These are phyloP conservation scores for Ploettnerulaceae sp. DNA, from an alignment of 2,329 filamentous ascomycete species.

Conservation along the genomic window DNA sequence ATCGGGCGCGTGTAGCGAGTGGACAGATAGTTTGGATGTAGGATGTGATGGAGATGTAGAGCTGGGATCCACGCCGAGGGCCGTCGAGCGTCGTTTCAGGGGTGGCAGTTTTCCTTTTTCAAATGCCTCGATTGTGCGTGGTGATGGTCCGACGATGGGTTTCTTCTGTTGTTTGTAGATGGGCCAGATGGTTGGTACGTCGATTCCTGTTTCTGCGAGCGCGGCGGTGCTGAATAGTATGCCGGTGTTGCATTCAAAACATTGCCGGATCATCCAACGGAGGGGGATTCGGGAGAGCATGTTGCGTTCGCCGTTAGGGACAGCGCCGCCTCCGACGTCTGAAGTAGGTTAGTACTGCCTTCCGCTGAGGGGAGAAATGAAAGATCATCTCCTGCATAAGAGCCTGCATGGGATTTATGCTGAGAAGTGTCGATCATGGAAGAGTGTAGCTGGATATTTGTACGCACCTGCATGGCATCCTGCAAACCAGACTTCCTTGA, in stretches of 20 bases:
- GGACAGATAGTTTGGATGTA: too few species aligned
- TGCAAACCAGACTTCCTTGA: slow-evolving; percentile 40
- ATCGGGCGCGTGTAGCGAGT: too few species aligned
- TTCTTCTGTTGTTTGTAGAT: slow-evolving; percentile 32
- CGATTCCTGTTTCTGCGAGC: slow-evolving; percentile 40
- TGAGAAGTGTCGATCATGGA: too few species aligned
- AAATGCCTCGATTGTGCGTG: slow-evolving; percentile 36
- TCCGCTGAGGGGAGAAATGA: not conserved
- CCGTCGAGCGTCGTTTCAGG: slow-evolving; percentile 31
- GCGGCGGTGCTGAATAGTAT: slow-evolving; percentile 39
- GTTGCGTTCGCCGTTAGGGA: slow-evolving; percentile 38
- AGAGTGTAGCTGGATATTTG: too few species aligned
- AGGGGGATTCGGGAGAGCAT: slow-evolving; percentile 42
- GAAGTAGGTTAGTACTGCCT: not conserved
- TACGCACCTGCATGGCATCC: slow-evolving; percentile 32
- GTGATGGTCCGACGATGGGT: slow-evolving; percentile 36
- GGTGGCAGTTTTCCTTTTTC: slow-evolving; percentile 33
- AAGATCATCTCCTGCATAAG: not conserved
- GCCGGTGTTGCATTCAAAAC: slow-evolving; percentile 43
- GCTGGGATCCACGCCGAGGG: slow-evolving; percentile 28
- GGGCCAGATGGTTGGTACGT: slow-evolving; percentile 40
- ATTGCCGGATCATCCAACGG: slow-evolving; percentile 45
- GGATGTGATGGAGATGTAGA: too few species aligned
- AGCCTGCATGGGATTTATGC: not conserved
- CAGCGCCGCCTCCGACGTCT: slow-evolving; percentile 43